These are phyloP conservation scores for Chimonanthus salicifolius DNA, from an alignment of 164 flowering plant genomes.

Conservation along the genomic window DNA sequence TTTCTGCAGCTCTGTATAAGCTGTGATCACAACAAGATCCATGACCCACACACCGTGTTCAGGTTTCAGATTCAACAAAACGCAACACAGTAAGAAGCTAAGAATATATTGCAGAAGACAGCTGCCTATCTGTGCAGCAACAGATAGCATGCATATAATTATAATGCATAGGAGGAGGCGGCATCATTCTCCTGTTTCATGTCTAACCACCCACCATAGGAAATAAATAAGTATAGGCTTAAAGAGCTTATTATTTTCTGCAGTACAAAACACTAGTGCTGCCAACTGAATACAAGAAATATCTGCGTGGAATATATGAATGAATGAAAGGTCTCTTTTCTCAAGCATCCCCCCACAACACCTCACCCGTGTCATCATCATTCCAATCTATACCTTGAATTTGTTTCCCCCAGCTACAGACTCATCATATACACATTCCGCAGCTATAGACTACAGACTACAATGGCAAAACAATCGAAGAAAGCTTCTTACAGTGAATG, in stretches of 20 bases:
- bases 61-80: too few species aligned
- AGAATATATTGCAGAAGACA: too few species aligned
- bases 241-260: not conserved
- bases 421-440: slow-evolving; percentile 16
- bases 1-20: too few species aligned
- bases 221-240: not conserved
- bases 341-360: not conserved
- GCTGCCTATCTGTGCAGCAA: too few species aligned
- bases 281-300: not conserved
- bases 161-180: not conserved
- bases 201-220: not conserved
- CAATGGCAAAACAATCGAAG: slow-evolving; percentile 2
- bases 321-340: not conserved
- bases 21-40: too few species aligned
- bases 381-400: not conserved
- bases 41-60: too few species aligned
- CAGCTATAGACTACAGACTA: slow-evolving; percentile 4
- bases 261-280: not conserved
- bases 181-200: not conserved
- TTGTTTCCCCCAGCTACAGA: not conserved
- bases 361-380: not conserved
- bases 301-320: not conserved
- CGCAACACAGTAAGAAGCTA: too few species aligned
- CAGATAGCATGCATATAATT: not conserved
- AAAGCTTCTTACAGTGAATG: slow-evolving; percentile 1